Base-by-base conservation (phyloP, 139 green algal species). In the Chlamydomonas asymmetrica region DNA sequence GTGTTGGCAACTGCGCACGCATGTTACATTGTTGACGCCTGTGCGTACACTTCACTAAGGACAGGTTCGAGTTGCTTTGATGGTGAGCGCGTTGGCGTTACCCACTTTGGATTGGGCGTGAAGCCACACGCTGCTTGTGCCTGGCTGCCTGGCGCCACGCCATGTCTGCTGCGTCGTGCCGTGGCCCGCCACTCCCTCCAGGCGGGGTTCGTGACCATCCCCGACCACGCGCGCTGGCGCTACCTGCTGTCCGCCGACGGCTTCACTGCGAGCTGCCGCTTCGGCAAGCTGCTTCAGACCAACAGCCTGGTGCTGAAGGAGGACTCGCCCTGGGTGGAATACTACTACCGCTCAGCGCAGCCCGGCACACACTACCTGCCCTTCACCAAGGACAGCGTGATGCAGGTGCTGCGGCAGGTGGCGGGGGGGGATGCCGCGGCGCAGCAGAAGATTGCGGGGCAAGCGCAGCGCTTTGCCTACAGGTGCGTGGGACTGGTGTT, bases 181-280 rank as follows among this genome's bases (percentile, higher is more conserved):
- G n/a, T n/a, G n/a, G n/a, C n/a, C n/a, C n/a, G n/a, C n/a, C n/a
- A n/a, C n/a, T n/a, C n/a, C n/a, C n/a, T 29, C 34, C 35, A 80
- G 74, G 64, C 57, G 25, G n/a, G 76, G 29, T 77, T 71, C 29
- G 74, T 85, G 20, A 67, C 54, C 56, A 82, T 85, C 37, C 54
- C 63, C 8, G 70, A 82, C 59, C 80, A 85, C 69, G 74, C 75
- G 32, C 73, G 69, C 38, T 86, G 63, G 54, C 71, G 54, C 40
- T 86, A 82, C 60, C 71, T 86, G 32, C 56, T 86, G 4, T 86
- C 80, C 4, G 74, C 80, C 6, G 80, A 86, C 66, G 80, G 80
- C 48, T 86, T 82, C 71, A 80, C 75, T 5, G 80, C 80, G 27
- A 80, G 70, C 29, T 86, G 80, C 75, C 74, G 80, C 48, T 78